Base-by-base conservation (phyloP, 345 rosid species). In the Abelmoschus esculentus region DNA sequence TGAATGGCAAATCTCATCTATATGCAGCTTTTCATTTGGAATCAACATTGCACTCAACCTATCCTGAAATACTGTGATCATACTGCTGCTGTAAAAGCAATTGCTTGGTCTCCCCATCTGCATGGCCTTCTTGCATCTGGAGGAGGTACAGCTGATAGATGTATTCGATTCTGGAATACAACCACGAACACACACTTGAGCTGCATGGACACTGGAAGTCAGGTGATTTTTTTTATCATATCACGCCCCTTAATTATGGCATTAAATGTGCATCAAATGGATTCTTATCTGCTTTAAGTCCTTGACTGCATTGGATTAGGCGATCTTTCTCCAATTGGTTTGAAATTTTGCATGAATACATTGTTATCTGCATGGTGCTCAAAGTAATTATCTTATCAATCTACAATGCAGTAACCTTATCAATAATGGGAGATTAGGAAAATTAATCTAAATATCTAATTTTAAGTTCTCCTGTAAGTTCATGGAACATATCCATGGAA, bases 71-170 rank as follows among this genome's bases (percentile, higher is more conserved):
- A 84, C 80, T 81, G 90, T 73, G 99, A 89, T 61, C 99, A 95
- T 80, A 83, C 92, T 47, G 98, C 99, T 26, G 99, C 98, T 29
- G 98, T 95, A 22, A 95, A 95, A 85, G 98, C 99, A 71, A 95
- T 95, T 79, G 96, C 99, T 1, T 95, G 99, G 99, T 95, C 98
- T 13, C 99, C 99, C 1, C 97, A 95, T 83, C 90, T 89, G 71
- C 86, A 90, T 42, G 98, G 97, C 61, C 90, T 95, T 75, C 96
- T 95, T 74, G 99, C 98, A 49, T 92, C 97, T 3, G 98, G 98
- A 18, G 99, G 99, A 15, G 99, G 99, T 67, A 90, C 97, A 53
- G 96, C 96, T 67, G 98, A 92, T 71, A 82, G 96, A 29, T 95
- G 97, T 75, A 90, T 95, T 72, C 93, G 98, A 14, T 95, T 95